Evolutionary conservation across 164 flowering plant genomes (phyloP), one percentile per base, ranked within the genome.

Genomic region (Berberis thunbergii): DNA sequence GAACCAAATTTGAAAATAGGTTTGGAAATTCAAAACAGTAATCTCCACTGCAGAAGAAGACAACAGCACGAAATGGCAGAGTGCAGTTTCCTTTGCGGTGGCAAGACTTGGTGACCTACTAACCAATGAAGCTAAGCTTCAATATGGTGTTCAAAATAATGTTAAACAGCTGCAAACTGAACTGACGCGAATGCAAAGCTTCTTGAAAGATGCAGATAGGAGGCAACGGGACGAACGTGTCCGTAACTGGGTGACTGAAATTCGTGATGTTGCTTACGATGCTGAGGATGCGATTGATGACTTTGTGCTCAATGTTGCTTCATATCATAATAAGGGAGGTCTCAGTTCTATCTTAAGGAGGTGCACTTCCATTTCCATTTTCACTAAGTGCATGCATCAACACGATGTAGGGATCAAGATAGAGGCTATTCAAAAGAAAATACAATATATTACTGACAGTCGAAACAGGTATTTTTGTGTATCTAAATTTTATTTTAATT

Each of bases 11-110:
- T 26, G 26, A 26, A 26, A 26, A 26, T 26, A 26, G 26, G 26
- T 26, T 26, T 26, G 26, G 26, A 26, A 26, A 26, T 26, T 26
- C 26, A 26, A 26, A 26, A 26, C 26, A 26, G 26, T 26, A 26
- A 26, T 26, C 26, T 26, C 26, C 26, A 26, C 26, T 26, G 26
- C 26, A 26, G 26, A 26, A 26, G 26, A 26, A 26, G 26, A 26
- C 26, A 26, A 26, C 26, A 26, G 26, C 26, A 52, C 11, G n/a
- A 92, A 49, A 78, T 95, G 49, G 96, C 87, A 41, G 94, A 84
- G 95, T 69, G 92, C 86, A 69, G 88, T 87, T 64, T 86, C 86
- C 71, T 93, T 91, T 72, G 98, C 41, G 40, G 60, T 57, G 2
- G 60, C 40, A 57, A 57, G 45, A 42, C 60, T 57, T 41, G 60